Conservation (phyloP, 257 asterid genomes). For the Lycium ferocissimum region DNA sequence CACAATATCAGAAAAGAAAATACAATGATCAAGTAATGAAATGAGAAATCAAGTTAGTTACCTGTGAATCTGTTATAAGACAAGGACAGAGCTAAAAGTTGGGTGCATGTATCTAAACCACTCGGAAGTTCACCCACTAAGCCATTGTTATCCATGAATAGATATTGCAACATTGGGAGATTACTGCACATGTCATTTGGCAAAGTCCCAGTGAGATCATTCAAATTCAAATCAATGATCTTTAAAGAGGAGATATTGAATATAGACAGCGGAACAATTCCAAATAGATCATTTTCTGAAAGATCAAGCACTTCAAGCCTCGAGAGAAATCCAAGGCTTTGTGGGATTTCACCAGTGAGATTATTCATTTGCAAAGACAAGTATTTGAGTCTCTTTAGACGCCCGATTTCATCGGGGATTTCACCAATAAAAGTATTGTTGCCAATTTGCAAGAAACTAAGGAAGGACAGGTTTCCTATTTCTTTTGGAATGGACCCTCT, state of each 20-base stretch:
- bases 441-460: slow-evolving; percentile 27
- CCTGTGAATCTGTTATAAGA: slow-evolving; percentile 37
- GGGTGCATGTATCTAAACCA: slow-evolving; percentile 24
- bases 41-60: background rate
- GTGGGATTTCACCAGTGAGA: slow-evolving; percentile 33
- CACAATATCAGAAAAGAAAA: background rate
- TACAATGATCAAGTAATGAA: background rate
- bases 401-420: slow-evolving; percentile 30
- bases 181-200: slow-evolving; percentile 27
- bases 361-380: slow-evolving; percentile 22
- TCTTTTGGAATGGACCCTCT: slow-evolving; percentile 3
- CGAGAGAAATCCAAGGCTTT: slow-evolving; percentile 35
- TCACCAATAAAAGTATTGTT: slow-evolving; percentile 30
- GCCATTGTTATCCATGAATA: background rate
- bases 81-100: slow-evolving; percentile 19
- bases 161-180: background rate
- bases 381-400: slow-evolving; percentile 6
- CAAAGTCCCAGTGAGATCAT: slow-evolving; percentile 28
- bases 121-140: slow-evolving; percentile 30
- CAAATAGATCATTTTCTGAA: slow-evolving; percentile 30
- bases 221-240: background rate
- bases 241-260: slow-evolving; percentile 36
- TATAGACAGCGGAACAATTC: slow-evolving; percentile 13
- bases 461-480: slow-evolving; percentile 20
- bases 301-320: slow-evolving; percentile 28